These are phyloP conservation scores for Collybia nuda DNA, from an alignment of 768 basidiomycete genomes.

Conservation along the genomic window DNA sequence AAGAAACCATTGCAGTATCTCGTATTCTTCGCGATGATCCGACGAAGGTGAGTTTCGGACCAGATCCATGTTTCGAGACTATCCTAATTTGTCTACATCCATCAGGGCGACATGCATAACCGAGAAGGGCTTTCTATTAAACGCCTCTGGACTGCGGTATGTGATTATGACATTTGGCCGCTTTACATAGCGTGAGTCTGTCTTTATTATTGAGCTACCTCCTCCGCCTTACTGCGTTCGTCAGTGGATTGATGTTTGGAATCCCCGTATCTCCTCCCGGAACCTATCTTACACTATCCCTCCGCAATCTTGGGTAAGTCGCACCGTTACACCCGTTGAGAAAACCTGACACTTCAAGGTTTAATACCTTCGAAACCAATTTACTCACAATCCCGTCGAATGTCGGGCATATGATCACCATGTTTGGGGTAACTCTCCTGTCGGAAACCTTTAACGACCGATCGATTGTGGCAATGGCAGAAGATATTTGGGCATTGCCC, in stretches of 20 bases:
- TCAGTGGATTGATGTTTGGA: too few species aligned
- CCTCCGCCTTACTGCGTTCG: too few species aligned
- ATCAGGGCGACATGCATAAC: conserved; percentile 79
- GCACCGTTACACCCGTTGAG: too few species aligned
- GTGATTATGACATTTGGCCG: conserved; percentile 68
- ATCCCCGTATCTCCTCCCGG: conserved; percentile 62
- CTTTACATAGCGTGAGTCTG: conserved; percentile 56
- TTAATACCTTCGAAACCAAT: conserved; percentile 61
- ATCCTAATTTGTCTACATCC: too few species aligned
- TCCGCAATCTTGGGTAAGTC: conserved; percentile 63
- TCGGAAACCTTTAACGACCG: conserved; percentile 59
- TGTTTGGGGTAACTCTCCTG: conserved; percentile 47
- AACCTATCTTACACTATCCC: conserved; percentile 61
- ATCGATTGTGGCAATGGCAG: conserved; percentile 47
- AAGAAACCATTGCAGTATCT: conserved; percentile 59
- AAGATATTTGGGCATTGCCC: conserved; percentile 63
- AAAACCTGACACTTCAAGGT: too few species aligned
- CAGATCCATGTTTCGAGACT: too few species aligned
- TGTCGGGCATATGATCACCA: conserved; percentile 48
- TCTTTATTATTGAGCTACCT: conserved; percentile 55
- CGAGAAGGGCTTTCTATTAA: conserved; percentile 54
- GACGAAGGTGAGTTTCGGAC: conserved; percentile 58
- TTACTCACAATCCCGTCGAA: conserved; percentile 61
- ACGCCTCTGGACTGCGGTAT: conserved; percentile 51
- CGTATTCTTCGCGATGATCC: conserved; percentile 65